Conservation (phyloP, 352 stramenopile genomes). For the Thraustotheca clavata region DNA sequence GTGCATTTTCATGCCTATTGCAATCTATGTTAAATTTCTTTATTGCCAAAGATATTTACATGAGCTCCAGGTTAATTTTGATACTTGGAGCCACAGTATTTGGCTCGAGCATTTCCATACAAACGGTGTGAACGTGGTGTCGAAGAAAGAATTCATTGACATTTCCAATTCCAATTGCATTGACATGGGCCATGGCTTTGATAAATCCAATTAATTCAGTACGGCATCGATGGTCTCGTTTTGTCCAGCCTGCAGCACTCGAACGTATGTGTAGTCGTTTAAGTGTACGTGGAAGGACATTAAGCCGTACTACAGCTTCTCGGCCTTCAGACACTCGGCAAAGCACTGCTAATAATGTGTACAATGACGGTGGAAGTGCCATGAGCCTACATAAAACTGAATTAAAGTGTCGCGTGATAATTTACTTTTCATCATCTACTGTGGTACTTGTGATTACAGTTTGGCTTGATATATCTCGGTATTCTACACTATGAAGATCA, state of each 20-base stretch:
- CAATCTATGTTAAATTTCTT: not conserved
- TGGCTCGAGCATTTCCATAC: constrained; percentile 5
- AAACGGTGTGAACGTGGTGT: constrained; percentile 15
- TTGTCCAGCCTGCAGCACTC: not conserved
- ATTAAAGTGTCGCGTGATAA: not conserved
- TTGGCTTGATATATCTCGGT: not conserved
- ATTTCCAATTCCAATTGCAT: constrained; percentile 5
- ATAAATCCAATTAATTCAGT: constrained; percentile 1
- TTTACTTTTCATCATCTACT: constrained; percentile 16
- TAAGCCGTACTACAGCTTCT: constrained; percentile 43
- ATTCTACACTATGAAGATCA: too few species aligned
- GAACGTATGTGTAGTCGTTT: constrained; percentile 49
- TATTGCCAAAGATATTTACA: too few species aligned
- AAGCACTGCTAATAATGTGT: constrained; percentile 51
- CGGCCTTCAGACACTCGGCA: constrained; percentile 52
- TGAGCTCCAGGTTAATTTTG: too few species aligned
- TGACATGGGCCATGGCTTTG: constrained; percentile 6
- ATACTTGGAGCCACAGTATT: not conserved
- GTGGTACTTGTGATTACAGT: not conserved
- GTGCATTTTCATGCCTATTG: constrained; percentile 8
- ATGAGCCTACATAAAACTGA: constrained; percentile 25
- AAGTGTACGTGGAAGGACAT: constrained; percentile 56
- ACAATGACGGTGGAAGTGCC: constrained; percentile 49
- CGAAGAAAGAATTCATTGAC: constrained; percentile 19
- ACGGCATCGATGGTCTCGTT: constrained; percentile 14